Percentiles rank a stretch among this genome's conserved stretches.
These are phyloP conservation scores for Hydrangea macrophylla DNA, from an alignment of 148 eudicot genomes.

Conservation along the genomic window DNA sequence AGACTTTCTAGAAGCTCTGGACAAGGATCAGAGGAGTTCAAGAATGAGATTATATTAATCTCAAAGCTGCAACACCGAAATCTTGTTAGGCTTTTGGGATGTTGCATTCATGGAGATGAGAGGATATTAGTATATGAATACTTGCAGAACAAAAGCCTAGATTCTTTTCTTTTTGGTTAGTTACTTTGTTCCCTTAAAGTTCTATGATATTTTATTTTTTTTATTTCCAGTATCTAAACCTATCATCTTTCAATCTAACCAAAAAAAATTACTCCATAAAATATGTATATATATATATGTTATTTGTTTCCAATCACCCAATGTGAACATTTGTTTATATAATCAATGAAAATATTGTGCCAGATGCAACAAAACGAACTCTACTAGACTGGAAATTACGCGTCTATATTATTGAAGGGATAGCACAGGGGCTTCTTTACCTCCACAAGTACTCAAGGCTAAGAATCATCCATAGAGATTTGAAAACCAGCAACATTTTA, in stretches of 20 bases:
- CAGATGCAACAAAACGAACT: neutral
- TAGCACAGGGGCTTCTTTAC: neutral
- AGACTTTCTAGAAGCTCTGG: neutral
- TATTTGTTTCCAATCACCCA: too few species aligned
- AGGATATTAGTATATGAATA: neutral
- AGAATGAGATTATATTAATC: neutral
- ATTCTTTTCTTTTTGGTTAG: constrained; percentile 2
- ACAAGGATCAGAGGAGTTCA: neutral
- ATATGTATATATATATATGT: neutral
- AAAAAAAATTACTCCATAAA: too few species aligned
- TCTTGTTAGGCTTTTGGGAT: constrained; percentile 5
- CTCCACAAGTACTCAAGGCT: neutral
- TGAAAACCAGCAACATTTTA: neutral
- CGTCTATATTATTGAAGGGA: neutral
- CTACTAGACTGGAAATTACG: neutral
- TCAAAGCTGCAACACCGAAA: neutral
- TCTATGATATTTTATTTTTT: too few species aligned
- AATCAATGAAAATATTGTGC: neutral
- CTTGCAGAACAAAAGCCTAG: neutral
- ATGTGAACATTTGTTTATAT: too few species aligned
- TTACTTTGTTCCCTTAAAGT: neutral
- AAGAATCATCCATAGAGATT: neutral
- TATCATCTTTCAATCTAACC: too few species aligned
- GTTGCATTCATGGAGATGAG: neutral
- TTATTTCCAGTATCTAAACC: too few species aligned